Base-by-base conservation (phyloP, 176 grass and related monocot species). In the Puccinellia tenuiflora region DNA sequence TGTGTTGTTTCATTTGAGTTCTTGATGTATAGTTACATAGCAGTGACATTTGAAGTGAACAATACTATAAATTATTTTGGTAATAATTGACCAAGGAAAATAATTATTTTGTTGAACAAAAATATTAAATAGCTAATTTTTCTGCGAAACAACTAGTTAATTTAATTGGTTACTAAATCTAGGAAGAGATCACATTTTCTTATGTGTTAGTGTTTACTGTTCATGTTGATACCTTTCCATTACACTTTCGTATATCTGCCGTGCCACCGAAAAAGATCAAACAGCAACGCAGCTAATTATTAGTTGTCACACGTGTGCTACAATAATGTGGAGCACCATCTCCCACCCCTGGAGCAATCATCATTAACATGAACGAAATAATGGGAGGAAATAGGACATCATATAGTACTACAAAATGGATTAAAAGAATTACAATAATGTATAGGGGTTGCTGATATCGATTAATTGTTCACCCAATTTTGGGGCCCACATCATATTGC, bases 321-420 rank as follows among this genome's bases (percentile, higher is more conserved):
- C 59, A 90, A 90, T 90, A 85, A 86, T 86, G 79, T 57, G 83
- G 11, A 78, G 64, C 83, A 90, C 83, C 55, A 82, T 82, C 73
- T 28, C 83, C 43, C 79, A 84, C 47, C 24, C 53, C 53, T 64
- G 73, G 43, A 82, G 54, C 83, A 90, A 86, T 86, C 83, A 90
- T 86, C 13, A 24, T 71, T 52, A 61, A 76, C 18, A 81, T 71
- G 53, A 71, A 81, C 33, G 33, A 22, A 81, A 60, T 33, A 89
- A 42, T 51, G 71, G 45, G 39, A 3, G n/a, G 22, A 37, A 79
- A 17, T 8, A 74, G 28, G 39, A 56, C 76, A 80, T 55, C 42
- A 79, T 42, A 13, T 46, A 21, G 79, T 81, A 81, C 16, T 55
- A 55, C 9, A 42, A 56, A 42, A 54, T 31, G 16, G 2, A 5